Conservation (phyloP, 345 rosid species). For the Brassica incana region DNA sequence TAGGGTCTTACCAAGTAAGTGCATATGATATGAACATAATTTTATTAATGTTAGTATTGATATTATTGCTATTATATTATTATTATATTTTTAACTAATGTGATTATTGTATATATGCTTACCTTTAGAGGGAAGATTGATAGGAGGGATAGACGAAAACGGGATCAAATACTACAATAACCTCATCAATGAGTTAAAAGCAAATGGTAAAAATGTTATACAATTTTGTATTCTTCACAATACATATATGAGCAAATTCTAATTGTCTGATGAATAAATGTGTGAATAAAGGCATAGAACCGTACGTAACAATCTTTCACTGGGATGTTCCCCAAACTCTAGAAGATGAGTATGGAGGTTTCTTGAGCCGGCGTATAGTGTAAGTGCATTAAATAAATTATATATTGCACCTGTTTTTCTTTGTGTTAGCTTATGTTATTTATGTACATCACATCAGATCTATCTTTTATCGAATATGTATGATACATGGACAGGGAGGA, state of each 20-base stretch:
- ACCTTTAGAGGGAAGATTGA: slow-evolving; percentile 42
- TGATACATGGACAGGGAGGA: background rate
- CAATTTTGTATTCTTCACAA: no score
- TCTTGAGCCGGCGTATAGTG: slow-evolving; percentile 39
- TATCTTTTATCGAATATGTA: background rate
- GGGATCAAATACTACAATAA: slow-evolving; percentile 52
- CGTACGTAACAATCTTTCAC: slow-evolving; percentile 39
- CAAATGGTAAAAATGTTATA: background rate
- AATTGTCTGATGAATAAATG: no score
- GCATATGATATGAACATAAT: background rate
- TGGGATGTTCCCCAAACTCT: slow-evolving; percentile 40
- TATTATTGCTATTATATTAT: no score
- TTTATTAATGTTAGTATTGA: background rate
- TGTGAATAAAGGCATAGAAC: slow-evolving; percentile 33
- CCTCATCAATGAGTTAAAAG: slow-evolving; percentile 9
- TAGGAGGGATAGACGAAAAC: slow-evolving; percentile 42
- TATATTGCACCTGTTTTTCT: background rate
- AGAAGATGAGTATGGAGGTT: slow-evolving; percentile 34
- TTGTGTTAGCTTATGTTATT: background rate
- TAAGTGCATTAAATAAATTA: background rate
- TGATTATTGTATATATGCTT: background rate
- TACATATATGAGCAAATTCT: no score
- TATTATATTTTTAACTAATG: background rate
- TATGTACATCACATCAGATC: background rate
- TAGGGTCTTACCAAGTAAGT: slow-evolving; percentile 42